Evolutionary conservation across 2,329 filamentous ascomycete species (phyloP), one percentile per base, ranked within the genome.

Genomic region (Claviceps monticola): DNA sequence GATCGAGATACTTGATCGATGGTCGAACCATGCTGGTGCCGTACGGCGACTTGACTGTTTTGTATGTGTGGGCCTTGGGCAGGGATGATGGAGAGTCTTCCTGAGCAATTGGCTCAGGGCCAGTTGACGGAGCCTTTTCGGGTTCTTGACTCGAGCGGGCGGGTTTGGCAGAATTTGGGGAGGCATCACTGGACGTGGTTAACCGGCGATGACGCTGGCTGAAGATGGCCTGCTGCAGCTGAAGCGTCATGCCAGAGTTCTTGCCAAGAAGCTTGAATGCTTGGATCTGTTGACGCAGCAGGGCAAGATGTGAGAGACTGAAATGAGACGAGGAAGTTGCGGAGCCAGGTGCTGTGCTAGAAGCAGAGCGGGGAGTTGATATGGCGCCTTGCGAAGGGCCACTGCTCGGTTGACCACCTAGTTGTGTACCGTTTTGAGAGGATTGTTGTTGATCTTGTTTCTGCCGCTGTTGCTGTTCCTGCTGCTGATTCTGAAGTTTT

Each of bases 181-280:
- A 61, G 46, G 73, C 68, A 53, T 77, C 74, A 3, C 64, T 62
- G n/a, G 68, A 68, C 14, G 79, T 73, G 26, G 82, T 73, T 52
- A 70, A 67, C 59, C 84, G 80, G 58, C 83, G 82, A 58, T 83
- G 78, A 48, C 84, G 80, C 53, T 85, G 82, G 45, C 84, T 76
- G 64, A 90, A 95, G 39, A 97, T 82, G 48, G 86, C 81, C 62
- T 91, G 86, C 64, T 95, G 88, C 57, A 95, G 78, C 56, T 80
- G 77, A 34, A 79, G 68, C 1, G 91, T 88, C 3, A 97, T 80
- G 0, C 89, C 84, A 14, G 85, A 75, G 59, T 95, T 95, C 67
- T 93, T 94, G 5, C 87, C 84, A 4, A 98, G 74, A 58, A 89
- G 77, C 68, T 94, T 94, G 70, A 96, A 97, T 0, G 91, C 90